These are phyloP conservation scores for Fraxinus greggii DNA, from an alignment of 305 asterid species.

Conservation along the genomic window DNA sequence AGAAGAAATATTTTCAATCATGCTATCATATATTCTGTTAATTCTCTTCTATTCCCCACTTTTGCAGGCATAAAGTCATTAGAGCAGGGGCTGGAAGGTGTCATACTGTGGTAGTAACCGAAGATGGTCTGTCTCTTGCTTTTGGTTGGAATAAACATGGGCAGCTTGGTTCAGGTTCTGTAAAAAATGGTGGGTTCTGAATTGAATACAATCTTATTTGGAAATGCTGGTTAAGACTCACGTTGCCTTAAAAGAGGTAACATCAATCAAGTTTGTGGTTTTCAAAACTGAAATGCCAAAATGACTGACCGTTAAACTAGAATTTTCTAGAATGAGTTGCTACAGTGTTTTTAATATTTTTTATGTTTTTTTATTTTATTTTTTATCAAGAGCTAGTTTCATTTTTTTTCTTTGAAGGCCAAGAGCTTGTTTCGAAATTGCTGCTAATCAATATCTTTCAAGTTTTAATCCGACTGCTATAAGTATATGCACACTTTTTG, in stretches of 20 bases:
- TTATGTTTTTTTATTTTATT: no score
- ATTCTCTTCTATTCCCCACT: conserved; percentile 12
- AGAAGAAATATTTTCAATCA: not conserved
- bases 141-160: conserved; percentile 99
- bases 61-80: conserved; percentile 64
- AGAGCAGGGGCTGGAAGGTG: conserved; percentile 77
- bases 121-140: conserved; percentile 71
- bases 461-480: not conserved
- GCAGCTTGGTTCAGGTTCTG: conserved; percentile 84
- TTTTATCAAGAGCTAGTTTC: not conserved
- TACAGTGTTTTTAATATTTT: not conserved
- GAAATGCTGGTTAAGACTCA: not conserved
- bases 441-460: not conserved
- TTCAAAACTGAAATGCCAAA: not conserved
- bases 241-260: not conserved
- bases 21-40: conserved; percentile 1
- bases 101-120: conserved; percentile 86
- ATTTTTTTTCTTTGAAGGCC: no score
- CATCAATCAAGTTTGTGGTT: not conserved
- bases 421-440: not conserved
- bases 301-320: not conserved
- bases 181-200: conserved; percentile 61
- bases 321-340: not conserved
- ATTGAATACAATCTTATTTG: not conserved
- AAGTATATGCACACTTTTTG: not conserved